Evolutionary conservation across 106 monocot genomes (phyloP), one percentile per base, ranked within the genome.

Genomic region (Dactylorhiza incarnata): DNA sequence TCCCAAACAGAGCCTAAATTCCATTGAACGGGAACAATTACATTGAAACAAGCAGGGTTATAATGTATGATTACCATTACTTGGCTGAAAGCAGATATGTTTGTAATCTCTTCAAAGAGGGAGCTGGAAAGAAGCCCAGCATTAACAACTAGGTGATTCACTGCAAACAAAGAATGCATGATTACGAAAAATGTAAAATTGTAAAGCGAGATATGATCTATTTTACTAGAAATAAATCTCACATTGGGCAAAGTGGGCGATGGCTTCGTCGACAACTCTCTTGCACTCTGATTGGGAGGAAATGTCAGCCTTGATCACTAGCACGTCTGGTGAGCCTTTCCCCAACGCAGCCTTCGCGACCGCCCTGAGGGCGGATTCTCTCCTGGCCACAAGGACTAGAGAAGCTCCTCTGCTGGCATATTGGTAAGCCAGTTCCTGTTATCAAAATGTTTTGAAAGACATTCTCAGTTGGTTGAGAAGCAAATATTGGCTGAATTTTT

Each of bases 371-470:
- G 81, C 73, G 1, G 78, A 45, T 67, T 86, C 84, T 74, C 84
- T 87, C 67, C 90, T 82, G 6, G 93, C 93, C 14, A 81, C 86
- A 23, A 90, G 84, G 17, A 80, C 88, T 15, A 94, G 68, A 61
- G 45, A 81, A 4, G 93, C 93, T 71, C 88, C 86, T 79, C 78
- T 85, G 72, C 24, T 84, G 11, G 93, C 93, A 78, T 94, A 94
- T 68, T 88, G 77, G 47, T 94, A 94, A 13, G 90, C 90, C 68
- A 94, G 45, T 81, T 94, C 84, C 90, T 94, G 75, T 44, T 16
- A 49, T 48, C 7, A 72, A 72, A 72, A 72, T 9, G 19, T 17
- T 46, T 71, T 5, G 14, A 63, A 25, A 9, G 2, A 63, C 8
- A 63, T 26, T 26, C 22, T 24, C 14, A 63, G 25, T 24, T 63